These are phyloP conservation scores for Cutaneotrichosporon sp. DNA, from an alignment of 1,284 basidiomycete species.

Conservation along the genomic window DNA sequence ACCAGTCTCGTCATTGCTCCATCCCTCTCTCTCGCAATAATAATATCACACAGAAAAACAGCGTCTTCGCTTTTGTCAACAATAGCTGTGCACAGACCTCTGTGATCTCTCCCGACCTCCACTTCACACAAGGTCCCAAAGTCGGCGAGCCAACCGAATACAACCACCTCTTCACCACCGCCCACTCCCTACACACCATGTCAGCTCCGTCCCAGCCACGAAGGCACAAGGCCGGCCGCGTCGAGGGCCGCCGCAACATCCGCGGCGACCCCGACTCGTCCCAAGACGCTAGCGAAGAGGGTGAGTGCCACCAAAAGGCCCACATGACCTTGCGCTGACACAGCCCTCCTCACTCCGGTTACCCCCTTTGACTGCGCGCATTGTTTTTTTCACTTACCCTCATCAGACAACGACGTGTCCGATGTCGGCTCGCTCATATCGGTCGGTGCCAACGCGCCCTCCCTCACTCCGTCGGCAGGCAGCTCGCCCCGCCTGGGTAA, in stretches of 20 bases:
- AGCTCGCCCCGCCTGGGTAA: conserved; percentile 16
- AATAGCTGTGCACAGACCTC: too few species aligned
- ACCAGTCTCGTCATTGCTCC: too few species aligned
- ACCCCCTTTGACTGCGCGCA: background rate
- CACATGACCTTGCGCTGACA: background rate
- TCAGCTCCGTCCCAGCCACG: conserved; percentile 10
- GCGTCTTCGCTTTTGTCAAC: too few species aligned
- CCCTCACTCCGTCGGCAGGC: conserved; percentile 17
- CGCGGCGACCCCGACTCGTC: conserved; percentile 26
- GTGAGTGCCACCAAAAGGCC: conserved; percentile 21
- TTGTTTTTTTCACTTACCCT: background rate
- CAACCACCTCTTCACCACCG: background rate
- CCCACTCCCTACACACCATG: background rate
- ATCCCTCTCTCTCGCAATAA: too few species aligned
- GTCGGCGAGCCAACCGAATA: too few species aligned
- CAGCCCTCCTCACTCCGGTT: background rate
- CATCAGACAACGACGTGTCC: conserved; percentile 44
- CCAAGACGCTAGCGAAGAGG: conserved; percentile 47
- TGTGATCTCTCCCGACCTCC: background rate
- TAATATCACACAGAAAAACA: too few species aligned
- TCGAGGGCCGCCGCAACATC: conserved; percentile 10
- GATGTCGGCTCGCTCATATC: conserved; percentile 44
- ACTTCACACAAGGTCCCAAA: background rate
- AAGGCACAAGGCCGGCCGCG: conserved; percentile 13
- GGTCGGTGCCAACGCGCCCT: conserved; percentile 17